These are phyloP conservation scores for Pueraria montana DNA, from an alignment of 306 rosid genomes.

Conservation along the genomic window DNA sequence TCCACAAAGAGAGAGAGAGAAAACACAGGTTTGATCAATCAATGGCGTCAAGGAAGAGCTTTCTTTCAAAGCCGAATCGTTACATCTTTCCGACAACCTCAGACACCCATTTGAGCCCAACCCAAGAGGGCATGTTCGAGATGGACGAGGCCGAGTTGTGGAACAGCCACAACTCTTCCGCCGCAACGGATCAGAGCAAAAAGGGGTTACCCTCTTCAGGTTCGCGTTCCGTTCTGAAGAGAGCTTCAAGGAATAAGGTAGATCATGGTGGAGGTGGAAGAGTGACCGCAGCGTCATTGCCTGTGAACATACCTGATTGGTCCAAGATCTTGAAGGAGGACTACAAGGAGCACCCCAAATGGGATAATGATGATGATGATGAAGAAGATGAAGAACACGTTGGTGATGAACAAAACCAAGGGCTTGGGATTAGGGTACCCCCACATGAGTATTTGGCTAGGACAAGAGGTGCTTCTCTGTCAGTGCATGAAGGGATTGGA, in stretches of 20 bases:
- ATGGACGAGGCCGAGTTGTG: conserved; percentile 75
- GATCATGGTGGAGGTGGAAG: no score
- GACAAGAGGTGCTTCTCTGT: conserved; percentile 80
- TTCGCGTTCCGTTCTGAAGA: conserved; percentile 54
- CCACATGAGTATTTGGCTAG: conserved; percentile 92
- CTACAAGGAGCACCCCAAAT: conserved; percentile 52
- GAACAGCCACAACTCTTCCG: conserved; percentile 16
- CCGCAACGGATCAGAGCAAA: background rate
- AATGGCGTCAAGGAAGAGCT: conserved; percentile 79
- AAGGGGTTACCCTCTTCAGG: conserved; percentile 23
- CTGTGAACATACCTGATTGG: conserved; percentile 88
- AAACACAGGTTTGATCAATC: conserved; percentile 24
- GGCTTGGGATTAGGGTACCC: conserved; percentile 56
- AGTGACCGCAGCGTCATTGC: conserved; percentile 63
- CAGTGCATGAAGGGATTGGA: conserved; percentile 95
- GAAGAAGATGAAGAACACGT: conserved; percentile 33
- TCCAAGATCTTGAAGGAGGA: conserved; percentile 78
- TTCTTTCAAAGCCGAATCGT: conserved; percentile 52
- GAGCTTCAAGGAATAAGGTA: conserved; percentile 42
- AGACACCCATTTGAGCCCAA: conserved; percentile 6
- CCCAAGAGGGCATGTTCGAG: conserved; percentile 51
- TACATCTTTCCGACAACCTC: conserved; percentile 57
- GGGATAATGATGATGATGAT: conserved; percentile 44
- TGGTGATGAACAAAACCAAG: background rate
- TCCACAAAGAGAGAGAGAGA: conserved; percentile 10